Evolutionary conservation across 139 green algal species (phyloP), one percentile per base, ranked within the genome.

Genomic region (Auxenochlorella pyrenoidosa): DNA sequence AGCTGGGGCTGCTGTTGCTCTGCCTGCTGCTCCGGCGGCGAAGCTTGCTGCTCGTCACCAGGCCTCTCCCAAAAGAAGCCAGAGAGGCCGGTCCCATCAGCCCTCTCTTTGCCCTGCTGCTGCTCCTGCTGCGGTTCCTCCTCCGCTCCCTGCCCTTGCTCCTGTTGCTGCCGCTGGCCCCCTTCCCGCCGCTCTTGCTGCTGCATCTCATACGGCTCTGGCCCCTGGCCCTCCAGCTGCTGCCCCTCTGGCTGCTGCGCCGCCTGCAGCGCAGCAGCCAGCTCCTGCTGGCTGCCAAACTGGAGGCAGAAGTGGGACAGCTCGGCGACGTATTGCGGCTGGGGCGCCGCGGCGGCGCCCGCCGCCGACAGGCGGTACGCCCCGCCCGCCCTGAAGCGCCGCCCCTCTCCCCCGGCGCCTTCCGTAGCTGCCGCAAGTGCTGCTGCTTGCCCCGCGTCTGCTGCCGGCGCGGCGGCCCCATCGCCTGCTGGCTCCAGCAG

Each of bases 61-160:
- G 60, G 65, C 65, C 38, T 36, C 65, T 79, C 73, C 73, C 73
- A 79, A 18, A 79, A 79, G 54, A 63, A 63, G 22, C 54, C 54
- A 4, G 54, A 22, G 15, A 63, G 54, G 2, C 3, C 54, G 54
- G 54, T 13, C 12, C 54, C 54, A 4, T 22, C 54, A 28, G 54
- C 54, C 22, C 54, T 13, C 16, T 63, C 54, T 43, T 51, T 6
- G 32, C 3, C 79, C 38, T 85, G 58, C 79, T 85, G 38, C 38
- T 54, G 51, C 54, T 32, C 26, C 32, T 10, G 75, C 41, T 58
- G 38, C 38, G 1, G 21, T 38, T 32, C 43, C 75, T 81, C 43
- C 43, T 36, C 15, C 6, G n/a, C n/a, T 12, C 44, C 3, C 44
- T 41, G 24, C 43, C 41, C 75, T 10, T 8, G 71, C 47, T 75